phyloP scores from a whole-genome alignment of 225 moss, liverwort and hornwort genomes.

The Neckera pumila region DNA sequence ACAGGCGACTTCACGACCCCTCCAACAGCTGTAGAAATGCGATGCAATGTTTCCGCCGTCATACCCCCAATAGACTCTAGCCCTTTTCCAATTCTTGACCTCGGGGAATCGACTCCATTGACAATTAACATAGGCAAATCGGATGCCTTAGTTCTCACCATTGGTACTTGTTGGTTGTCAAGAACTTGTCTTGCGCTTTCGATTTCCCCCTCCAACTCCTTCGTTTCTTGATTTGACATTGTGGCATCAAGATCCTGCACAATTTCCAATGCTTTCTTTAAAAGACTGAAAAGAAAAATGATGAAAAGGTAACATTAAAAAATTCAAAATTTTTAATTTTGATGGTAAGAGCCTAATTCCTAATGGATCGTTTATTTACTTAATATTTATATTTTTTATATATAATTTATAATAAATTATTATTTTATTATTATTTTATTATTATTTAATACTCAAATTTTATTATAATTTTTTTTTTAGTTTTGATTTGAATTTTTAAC shows the following conservation, averaged over 20 bases:
- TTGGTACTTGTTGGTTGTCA: not conserved
- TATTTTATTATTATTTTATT: too few species aligned
- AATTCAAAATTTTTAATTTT: too few species aligned
- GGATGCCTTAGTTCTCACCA: not conserved
- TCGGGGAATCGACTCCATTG: not conserved
- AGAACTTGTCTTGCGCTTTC: not conserved
- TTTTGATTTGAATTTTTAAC: too few species aligned
- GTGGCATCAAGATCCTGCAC: not conserved
- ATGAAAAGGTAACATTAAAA: too few species aligned
- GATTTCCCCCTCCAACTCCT: not conserved
- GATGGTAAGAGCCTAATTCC: too few species aligned
- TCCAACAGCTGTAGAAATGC: not conserved
- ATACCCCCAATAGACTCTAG: constrained; percentile 8
- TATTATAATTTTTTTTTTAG: too few species aligned
- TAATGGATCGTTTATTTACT: too few species aligned
- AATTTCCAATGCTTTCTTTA: not conserved
- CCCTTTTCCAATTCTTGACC: not conserved
- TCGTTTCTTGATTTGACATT: not conserved
- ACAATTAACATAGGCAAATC: not conserved
- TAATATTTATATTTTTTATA: too few species aligned
- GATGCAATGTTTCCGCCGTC: constrained; percentile 4
- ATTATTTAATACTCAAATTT: too few species aligned
- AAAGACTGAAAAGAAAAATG: too few species aligned
- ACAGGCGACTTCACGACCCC: constrained; percentile 7
- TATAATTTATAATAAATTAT: too few species aligned